phyloP scores from a whole-genome alignment of 371 early-diverging fungal species.

The Batrachochytrium dendrobatidis region DNA sequence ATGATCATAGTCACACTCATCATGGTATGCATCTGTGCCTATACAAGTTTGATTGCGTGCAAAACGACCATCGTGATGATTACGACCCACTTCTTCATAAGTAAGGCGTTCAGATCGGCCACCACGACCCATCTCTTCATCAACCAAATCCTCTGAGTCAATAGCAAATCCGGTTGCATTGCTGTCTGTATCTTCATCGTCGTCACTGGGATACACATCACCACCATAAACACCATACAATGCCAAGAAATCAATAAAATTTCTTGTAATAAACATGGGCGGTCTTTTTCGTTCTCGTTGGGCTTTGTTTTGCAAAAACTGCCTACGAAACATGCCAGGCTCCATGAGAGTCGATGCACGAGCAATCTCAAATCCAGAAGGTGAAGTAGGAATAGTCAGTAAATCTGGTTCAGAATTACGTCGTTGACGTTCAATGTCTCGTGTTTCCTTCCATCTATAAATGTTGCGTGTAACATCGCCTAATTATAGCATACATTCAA shows the following conservation, averaged over 20 bases:
- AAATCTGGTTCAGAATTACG: slow-evolving; percentile 35
- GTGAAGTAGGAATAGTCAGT: slow-evolving; percentile 62
- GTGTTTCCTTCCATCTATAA: slow-evolving; percentile 85
- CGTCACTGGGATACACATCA: slow-evolving; percentile 78
- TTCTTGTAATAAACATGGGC: slow-evolving; percentile 63
- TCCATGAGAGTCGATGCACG: slow-evolving; percentile 29
- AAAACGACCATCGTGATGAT: too few relatives aligned
- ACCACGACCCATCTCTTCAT: slow-evolving; percentile 16
- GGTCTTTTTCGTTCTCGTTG: slow-evolving; percentile 41
- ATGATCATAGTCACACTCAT: slow-evolving; percentile 3
- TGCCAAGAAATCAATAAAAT: slow-evolving; percentile 89
- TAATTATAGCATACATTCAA: slow-evolving; percentile 39
- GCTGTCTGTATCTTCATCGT: slow-evolving; percentile 64
- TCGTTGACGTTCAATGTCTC: slow-evolving; percentile 10
- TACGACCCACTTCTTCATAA: background rate
- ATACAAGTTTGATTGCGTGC: too few relatives aligned
- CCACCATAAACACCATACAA: slow-evolving; percentile 94
- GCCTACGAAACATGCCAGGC: slow-evolving; percentile 87
- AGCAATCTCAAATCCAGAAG: slow-evolving; percentile 26
- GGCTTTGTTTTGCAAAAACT: slow-evolving; percentile 70
- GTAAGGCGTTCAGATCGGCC: background rate
- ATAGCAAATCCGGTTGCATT: slow-evolving; percentile 55
- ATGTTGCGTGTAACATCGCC: slow-evolving; percentile 81
- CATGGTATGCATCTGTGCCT: too few relatives aligned
- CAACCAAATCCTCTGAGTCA: slow-evolving; percentile 53